These are phyloP conservation scores for Teunomyces pallodes DNA, from an alignment of 805 yeast genomes.

Conservation along the genomic window DNA sequence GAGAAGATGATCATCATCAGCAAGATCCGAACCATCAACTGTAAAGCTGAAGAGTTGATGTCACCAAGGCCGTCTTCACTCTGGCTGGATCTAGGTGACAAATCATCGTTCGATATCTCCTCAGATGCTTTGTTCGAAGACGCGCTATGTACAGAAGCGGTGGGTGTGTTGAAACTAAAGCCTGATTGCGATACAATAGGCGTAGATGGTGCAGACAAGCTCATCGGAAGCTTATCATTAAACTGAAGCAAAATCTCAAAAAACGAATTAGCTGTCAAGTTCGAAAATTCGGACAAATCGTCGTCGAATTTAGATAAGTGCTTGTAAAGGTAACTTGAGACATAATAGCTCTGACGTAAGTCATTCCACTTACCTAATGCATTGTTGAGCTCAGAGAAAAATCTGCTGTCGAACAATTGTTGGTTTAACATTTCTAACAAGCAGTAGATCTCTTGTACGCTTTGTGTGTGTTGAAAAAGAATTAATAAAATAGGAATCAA, in stretches of 20 bases:
- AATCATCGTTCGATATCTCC: constrained; percentile 1
- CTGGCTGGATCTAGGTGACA: constrained; percentile 6
- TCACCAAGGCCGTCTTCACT: constrained; percentile 6
- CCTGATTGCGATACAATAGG: constrained; percentile 22
- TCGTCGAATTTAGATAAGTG: constrained; percentile 20
- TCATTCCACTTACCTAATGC: constrained; percentile 29
- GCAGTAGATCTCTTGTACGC: constrained; percentile 24
- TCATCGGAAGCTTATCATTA: constrained; percentile 42
- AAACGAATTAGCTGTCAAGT: constrained; percentile 26
- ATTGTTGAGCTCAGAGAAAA: constrained; percentile 24
- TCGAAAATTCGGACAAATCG: constrained; percentile 30
- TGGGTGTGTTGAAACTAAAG: background rate
- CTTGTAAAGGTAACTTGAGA: constrained; percentile 19
- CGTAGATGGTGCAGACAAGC: constrained; percentile 44
- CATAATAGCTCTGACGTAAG: constrained; percentile 12
- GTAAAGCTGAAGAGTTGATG: constrained; percentile 27
- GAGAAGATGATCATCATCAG: constrained; percentile 35
- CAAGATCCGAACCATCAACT: constrained; percentile 30
- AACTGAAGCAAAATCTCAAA: constrained; percentile 36
- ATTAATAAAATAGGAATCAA: constrained; percentile 36
- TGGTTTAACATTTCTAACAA: constrained; percentile 33
- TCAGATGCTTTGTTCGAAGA: background rate
- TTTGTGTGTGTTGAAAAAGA: constrained; percentile 22
- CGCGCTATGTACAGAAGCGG: constrained; percentile 4
- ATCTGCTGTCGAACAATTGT: constrained; percentile 28